Base-by-base conservation (phyloP, 192 early-diverging fungal species). In the Backusella mclennaniae region DNA sequence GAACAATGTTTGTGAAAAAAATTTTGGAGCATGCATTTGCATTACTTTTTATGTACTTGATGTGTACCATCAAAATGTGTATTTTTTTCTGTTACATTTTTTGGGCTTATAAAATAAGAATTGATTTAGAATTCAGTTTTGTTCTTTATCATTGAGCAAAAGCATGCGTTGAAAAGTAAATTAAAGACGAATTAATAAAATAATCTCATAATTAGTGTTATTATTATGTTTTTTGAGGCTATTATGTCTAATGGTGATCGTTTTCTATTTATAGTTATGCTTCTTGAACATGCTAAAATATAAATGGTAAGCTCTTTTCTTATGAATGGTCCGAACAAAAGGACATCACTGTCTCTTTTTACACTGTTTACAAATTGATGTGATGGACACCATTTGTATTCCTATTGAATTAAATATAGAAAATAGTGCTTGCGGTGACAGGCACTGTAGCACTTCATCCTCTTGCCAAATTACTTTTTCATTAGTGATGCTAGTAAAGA, bases 191-290 rank as follows among this genome's bases (percentile, higher is more conserved):
- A 49, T 19, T 19, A 21, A n/a, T 19, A 49, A 49, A 49, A 49
- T 19, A 49, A 49, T 19, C 46, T 49, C 6, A n/a, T 19, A 49
- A 49, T 49, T 6, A n/a, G 46, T 49, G 46, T n/a, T 49, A 49
- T n/a, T n/a, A n/a, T n/a, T 7, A 49, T 39, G 9, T 8, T 39
- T 39, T 53, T 11, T 26, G 9, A 63, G 26, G 26, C 26, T 14
- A 29, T 63, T 59, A 63, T 63, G 56, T 63, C 26, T 63, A 12
- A 29, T 12, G 56, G 26, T 63, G 56, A 63, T 63, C 56, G 3
- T 11, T 63, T 63, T 29, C 56, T 63, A 63, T 63, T 63, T 63
- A 29, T 63, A 63, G 56, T 63, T 14, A 63, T 63, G n/a, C 56
- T 63, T 23, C 26, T 63, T 63, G 21, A 26, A 63, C 1, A 17